Evolutionary conservation across 1,284 basidiomycete species (phyloP).

Genomic region (Puccinia novopanici): DNA sequence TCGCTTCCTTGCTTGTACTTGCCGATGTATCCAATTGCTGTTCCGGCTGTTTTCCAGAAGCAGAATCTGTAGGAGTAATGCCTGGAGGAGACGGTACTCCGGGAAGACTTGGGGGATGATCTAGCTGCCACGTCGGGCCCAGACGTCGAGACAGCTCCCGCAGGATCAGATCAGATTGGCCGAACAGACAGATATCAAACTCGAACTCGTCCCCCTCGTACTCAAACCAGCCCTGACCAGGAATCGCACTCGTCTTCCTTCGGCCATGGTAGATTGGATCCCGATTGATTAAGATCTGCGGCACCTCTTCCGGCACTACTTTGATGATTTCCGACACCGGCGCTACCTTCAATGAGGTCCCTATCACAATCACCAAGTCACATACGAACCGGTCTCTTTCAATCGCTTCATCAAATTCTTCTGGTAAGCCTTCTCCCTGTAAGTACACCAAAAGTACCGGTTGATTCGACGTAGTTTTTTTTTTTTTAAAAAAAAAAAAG

Average conservation of each 20-base stretch:
- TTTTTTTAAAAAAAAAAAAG: not conserved
- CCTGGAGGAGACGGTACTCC: not conserved
- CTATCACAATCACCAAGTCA: conserved; percentile 75
- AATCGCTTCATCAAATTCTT: conserved; percentile 77
- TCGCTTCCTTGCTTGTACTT: not conserved
- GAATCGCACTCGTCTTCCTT: not conserved
- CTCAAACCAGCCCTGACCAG: not conserved
- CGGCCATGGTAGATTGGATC: conserved; percentile 20
- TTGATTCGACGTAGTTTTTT: conserved; percentile 5
- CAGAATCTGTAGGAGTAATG: not conserved
- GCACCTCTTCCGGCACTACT: conserved; percentile 1
- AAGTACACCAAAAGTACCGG: too few species aligned
- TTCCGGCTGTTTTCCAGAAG: not conserved
- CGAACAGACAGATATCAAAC: conserved; percentile 37
- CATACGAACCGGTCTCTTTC: conserved; percentile 75
- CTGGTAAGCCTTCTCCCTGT: conserved; percentile 71
- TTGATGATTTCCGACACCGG: conserved; percentile 81
- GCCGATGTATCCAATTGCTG: not conserved
- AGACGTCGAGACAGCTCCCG: conserved; percentile 18
- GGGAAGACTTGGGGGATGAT: not conserved
- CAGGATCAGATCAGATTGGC: conserved; percentile 23
- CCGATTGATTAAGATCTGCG: conserved; percentile 40
- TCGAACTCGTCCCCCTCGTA: conserved; percentile 26
- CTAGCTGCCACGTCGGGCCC: conserved; percentile 3
- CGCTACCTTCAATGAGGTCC: conserved; percentile 88